These are phyloP conservation scores for Astraeus odoratus DNA, from an alignment of 768 basidiomycete genomes.

Conservation along the genomic window DNA sequence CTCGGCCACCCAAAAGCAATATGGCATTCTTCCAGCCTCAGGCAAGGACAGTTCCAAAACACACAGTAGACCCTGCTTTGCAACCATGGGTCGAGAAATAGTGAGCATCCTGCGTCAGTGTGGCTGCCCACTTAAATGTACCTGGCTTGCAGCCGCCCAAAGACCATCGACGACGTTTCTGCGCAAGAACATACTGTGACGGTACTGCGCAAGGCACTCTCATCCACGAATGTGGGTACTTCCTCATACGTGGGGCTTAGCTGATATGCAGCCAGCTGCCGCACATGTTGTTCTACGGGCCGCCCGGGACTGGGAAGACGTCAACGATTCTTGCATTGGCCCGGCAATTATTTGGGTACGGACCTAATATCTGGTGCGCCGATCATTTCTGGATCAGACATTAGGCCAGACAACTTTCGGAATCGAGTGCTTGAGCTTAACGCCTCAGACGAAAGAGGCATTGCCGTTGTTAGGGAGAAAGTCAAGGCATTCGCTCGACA, in stretches of 20 bases:
- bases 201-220: conserved; percentile 84
- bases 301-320: conserved; percentile 98
- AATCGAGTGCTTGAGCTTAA: conserved; percentile 94
- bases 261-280: conserved; percentile 61
- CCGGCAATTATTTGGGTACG: conserved; percentile 90
- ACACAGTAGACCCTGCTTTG: conserved; percentile 45
- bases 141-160: conserved; percentile 64
- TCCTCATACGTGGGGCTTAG: not conserved
- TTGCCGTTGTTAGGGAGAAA: conserved; percentile 94
- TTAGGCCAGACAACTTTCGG: conserved; percentile 88
- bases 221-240: conserved; percentile 76
- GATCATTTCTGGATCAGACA: not conserved
- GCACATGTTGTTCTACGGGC: conserved; percentile 99
- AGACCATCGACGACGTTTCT: conserved; percentile 96
- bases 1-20: not conserved
- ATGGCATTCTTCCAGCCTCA: conserved; percentile 66
- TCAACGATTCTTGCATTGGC: conserved; percentile 94
- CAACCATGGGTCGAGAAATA: conserved; percentile 99
- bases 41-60: conserved; percentile 36
- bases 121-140: conserved; percentile 2
- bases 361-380: conserved; percentile 1
- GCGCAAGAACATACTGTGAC: conserved; percentile 95
- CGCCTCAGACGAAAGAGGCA: conserved; percentile 98
- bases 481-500: conserved; percentile 97
- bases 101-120: conserved; percentile 37